A percentile compares a stretch with the other conserved stretches of the same genome.
phyloP scores from a whole-genome alignment of 176 grass and related monocot species.

The Oryza brachyantha region DNA sequence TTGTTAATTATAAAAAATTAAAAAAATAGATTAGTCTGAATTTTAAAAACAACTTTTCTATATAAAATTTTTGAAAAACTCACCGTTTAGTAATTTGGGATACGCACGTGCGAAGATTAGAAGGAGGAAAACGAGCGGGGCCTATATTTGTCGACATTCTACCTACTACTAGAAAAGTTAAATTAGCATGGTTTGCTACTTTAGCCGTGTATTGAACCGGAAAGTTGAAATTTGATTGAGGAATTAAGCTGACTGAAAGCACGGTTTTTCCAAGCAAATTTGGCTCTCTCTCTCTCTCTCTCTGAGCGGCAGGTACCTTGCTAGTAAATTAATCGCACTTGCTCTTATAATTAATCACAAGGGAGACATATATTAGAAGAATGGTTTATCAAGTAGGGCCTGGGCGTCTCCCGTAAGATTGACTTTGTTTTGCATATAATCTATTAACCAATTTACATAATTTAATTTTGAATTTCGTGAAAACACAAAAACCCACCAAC shows the following conservation, averaged over 20 bases:
- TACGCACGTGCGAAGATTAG: no score
- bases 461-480: not conserved
- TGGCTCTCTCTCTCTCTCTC: no score
- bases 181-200: not conserved
- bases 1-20: no score
- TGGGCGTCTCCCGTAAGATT: not conserved
- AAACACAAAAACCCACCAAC: not conserved
- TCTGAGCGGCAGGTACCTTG: no score
- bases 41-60: no score
- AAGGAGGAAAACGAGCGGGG: no score
- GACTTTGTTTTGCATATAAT: not conserved
- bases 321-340: not conserved
- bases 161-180: no score
- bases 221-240: not conserved
- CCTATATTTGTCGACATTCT: no score
- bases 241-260: not conserved
- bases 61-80: no score
- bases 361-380: not conserved
- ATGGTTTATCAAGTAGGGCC: not conserved
- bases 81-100: no score
- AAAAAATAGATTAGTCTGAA: no score
- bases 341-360: not conserved
- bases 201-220: not conserved
- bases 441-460: not conserved
- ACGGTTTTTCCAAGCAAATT: not conserved